Conservation (phyloP, 2,329 filamentous ascomycete species). For the Sclerotinia minor region DNA sequence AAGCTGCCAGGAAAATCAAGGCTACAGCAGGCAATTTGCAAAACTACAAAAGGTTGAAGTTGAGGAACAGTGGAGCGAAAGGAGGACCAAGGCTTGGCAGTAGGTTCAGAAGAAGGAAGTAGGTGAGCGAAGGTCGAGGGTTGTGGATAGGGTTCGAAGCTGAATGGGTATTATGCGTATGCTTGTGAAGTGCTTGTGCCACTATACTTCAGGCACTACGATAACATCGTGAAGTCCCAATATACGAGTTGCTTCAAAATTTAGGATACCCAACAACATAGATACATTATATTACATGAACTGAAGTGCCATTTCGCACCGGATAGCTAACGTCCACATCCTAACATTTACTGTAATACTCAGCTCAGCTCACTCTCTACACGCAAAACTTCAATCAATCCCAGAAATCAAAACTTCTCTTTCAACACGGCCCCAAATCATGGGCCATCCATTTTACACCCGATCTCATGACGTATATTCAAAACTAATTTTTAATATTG, state of each 20-base stretch:
- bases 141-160: neutral
- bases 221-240: neutral
- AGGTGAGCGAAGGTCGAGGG: neutral
- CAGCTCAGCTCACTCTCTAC: neutral
- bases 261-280: constrained; percentile 1
- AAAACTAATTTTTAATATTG: no score
- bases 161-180: neutral
- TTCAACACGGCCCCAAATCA: neutral
- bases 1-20: constrained; percentile 60
- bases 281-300: neutral
- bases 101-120: constrained; percentile 56
- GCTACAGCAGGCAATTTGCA: constrained; percentile 56
- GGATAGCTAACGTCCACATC: neutral
- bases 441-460: neutral
- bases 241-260: neutral
- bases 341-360: neutral
- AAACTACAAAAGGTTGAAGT: constrained; percentile 67
- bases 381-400: neutral
- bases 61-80: constrained; percentile 62
- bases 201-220: neutral
- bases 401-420: neutral
- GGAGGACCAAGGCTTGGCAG: constrained; percentile 59
- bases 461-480: no score
- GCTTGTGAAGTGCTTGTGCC: neutral
- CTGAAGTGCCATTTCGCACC: neutral